Evolutionary conservation across 345 rosid species (phyloP), one percentile per base, ranked within the genome.

Genomic region (Trapa bicornis): DNA sequence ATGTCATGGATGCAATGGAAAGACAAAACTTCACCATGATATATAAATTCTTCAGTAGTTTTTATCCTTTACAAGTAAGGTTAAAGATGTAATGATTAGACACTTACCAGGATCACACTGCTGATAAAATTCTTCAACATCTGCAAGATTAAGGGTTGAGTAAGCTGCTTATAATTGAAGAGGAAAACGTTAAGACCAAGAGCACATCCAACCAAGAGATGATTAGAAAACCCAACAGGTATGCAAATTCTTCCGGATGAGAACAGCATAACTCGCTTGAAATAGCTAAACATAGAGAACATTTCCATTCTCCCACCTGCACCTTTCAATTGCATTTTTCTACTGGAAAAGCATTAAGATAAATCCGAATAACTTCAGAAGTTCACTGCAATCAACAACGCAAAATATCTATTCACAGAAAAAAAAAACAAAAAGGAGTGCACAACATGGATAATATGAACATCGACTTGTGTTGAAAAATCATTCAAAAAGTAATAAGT

Each of bases 91-190:
- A 65, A 47, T 5, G 52, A 39, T 41, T 35, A 13, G 72, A 75
- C 50, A 77, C 82, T 78, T 65, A 84, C 92, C 89, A 65, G 92
- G 92, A 80, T 86, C 92, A 61, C 92, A 86, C 75, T 81, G 87
- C 69, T 74, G 76, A 70, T 68, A 84, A 72, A 86, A 86, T 65
- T 80, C 84, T 68, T 84, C 83, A 6, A 83, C 89, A 72, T 86
- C 92, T 84, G 80, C 86, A 74, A 66, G 61, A 43, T n/a, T 57
- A 76, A 6, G 63, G 35, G 5, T 9, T 11, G 4, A 32, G 35
- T 58, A 32, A 58, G 63, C 37, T 32, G 32, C 13, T 8, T 32
- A 58, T 11, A 57, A 58, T 3, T 32, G 37, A 13, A 58, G 15
- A 35, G 38, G 1, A 7, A 58, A 35, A 58, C 11, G 37, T 32